A percentile compares a stretch with the other conserved stretches of the same genome.
phyloP scores from a whole-genome alignment of 2,329 filamentous ascomycete genomes.

The Colletotrichum liriopes region DNA sequence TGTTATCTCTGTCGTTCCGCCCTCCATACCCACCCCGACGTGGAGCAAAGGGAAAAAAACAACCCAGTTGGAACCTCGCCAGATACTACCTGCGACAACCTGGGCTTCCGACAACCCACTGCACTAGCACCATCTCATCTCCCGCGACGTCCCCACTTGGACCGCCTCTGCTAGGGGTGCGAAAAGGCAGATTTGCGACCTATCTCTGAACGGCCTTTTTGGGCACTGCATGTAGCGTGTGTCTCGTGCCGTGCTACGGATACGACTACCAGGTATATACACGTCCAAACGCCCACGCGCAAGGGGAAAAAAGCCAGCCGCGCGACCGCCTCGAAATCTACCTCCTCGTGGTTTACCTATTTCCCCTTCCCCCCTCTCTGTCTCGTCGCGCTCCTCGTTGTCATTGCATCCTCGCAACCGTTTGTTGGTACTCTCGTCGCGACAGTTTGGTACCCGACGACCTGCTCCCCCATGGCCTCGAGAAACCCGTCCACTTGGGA shows the following conservation, averaged over 20 bases:
- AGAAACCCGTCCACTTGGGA: slow-evolving; percentile 63
- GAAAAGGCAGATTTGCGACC: slow-evolving; percentile 30
- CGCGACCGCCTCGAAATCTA: slow-evolving; percentile 18
- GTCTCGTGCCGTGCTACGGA: slow-evolving; percentile 9
- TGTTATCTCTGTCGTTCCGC: slow-evolving; percentile 38
- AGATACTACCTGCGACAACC: slow-evolving; percentile 34
- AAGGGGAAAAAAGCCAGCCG: slow-evolving; percentile 10
- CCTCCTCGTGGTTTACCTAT: neutral
- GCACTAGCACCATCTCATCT: slow-evolving; percentile 42
- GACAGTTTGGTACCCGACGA: neutral
- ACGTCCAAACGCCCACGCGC: slow-evolving; percentile 32
- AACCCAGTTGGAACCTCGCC: slow-evolving; percentile 35
- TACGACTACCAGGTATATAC: slow-evolving; percentile 31
- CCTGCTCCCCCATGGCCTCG: slow-evolving; percentile 41
- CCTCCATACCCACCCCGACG: slow-evolving; percentile 25
- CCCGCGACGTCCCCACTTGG: slow-evolving; percentile 39
- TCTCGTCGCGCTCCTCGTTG: slow-evolving; percentile 8
- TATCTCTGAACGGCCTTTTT: slow-evolving; percentile 33
- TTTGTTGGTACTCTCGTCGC: neutral
- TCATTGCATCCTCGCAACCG: neutral
- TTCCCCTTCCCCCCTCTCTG: neutral
- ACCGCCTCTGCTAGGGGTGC: slow-evolving; percentile 25
- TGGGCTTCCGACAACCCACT: slow-evolving; percentile 33
- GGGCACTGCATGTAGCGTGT: slow-evolving; percentile 18
- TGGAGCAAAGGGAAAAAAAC: slow-evolving; percentile 26